Evolutionary conservation across 129 eudicot genomes (phyloP).

Genomic region (Solidago caesia): DNA sequence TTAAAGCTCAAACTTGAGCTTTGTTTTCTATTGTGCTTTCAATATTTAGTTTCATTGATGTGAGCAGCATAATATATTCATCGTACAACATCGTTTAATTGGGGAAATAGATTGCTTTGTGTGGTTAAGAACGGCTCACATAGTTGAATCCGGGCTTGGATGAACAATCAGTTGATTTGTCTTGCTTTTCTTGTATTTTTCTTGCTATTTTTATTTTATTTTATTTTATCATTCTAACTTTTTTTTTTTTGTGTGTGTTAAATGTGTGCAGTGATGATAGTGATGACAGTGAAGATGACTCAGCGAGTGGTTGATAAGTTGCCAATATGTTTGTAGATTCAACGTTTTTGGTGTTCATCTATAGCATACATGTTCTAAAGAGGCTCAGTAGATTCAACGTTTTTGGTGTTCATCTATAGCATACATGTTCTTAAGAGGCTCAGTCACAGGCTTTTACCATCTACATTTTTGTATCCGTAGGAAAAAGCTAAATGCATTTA

Average conservation of each 20-base stretch:
- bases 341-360: constrained; percentile 20
- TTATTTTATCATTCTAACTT: neutral
- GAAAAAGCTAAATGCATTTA: constrained; percentile 23
- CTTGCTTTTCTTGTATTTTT: neutral
- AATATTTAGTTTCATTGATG: too few species aligned
- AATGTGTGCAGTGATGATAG: constrained; percentile 66
- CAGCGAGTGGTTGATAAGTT: constrained; percentile 45
- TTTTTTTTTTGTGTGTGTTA: neutral
- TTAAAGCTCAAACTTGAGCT: too few species aligned
- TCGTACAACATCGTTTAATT: too few species aligned
- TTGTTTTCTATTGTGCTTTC: too few species aligned
- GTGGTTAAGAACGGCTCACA: too few species aligned
- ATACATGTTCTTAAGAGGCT: constrained; percentile 20
- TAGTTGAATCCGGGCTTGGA: too few species aligned
- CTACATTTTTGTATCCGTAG: constrained; percentile 37
- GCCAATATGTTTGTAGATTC: constrained; percentile 30
- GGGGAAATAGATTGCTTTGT: too few species aligned
- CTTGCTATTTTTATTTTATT: neutral
- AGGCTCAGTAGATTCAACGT: constrained; percentile 22
- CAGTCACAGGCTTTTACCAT: neutral
- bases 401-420: constrained; percentile 25
- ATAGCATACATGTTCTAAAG: constrained; percentile 19
- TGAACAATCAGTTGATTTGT: neutral
- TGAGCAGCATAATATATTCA: too few species aligned
- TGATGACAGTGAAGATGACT: constrained; percentile 77